A percentile compares a stretch with the other conserved stretches of the same genome.
Evolutionary conservation across 2,329 filamentous ascomycete genomes (phyloP).

Genomic region (Emmonsiellopsis sp.): DNA sequence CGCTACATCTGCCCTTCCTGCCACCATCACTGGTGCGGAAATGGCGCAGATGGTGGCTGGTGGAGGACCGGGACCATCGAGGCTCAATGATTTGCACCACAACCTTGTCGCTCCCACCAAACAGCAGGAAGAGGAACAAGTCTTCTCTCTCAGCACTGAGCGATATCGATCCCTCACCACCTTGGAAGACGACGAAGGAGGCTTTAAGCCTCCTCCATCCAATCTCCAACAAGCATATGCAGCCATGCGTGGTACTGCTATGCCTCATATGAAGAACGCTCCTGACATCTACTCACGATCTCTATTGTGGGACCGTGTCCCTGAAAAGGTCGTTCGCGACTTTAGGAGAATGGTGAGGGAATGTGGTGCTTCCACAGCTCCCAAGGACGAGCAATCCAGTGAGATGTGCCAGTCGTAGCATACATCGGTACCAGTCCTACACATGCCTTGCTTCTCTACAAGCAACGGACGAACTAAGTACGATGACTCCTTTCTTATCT

Average conservation of each 20-base stretch:
- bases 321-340: constrained; percentile 79
- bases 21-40: constrained; percentile 28
- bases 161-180: constrained; percentile 80
- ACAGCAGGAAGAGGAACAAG: constrained; percentile 78
- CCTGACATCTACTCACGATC: constrained; percentile 90
- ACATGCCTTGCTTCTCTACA: neutral
- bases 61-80: constrained; percentile 19
- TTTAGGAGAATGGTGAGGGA: constrained; percentile 88
- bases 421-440: neutral
- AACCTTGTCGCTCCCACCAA: constrained; percentile 65
- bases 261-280: constrained; percentile 54
- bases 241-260: constrained; percentile 60
- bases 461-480: neutral
- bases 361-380: constrained; percentile 36
- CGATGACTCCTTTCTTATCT: neutral
- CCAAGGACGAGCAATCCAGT: constrained; percentile 22
- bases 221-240: constrained; percentile 57
- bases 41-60: constrained; percentile 30
- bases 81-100: constrained; percentile 57
- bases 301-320: constrained; percentile 88
- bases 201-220: constrained; percentile 30
- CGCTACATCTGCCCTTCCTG: constrained; percentile 17
- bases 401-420: constrained; percentile 9
- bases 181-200: constrained; percentile 46
- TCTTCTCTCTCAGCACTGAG: constrained; percentile 74